Base-by-base conservation (phyloP, 495 filamentous ascomycete genomes). In the Daldinia bambusicola region DNA sequence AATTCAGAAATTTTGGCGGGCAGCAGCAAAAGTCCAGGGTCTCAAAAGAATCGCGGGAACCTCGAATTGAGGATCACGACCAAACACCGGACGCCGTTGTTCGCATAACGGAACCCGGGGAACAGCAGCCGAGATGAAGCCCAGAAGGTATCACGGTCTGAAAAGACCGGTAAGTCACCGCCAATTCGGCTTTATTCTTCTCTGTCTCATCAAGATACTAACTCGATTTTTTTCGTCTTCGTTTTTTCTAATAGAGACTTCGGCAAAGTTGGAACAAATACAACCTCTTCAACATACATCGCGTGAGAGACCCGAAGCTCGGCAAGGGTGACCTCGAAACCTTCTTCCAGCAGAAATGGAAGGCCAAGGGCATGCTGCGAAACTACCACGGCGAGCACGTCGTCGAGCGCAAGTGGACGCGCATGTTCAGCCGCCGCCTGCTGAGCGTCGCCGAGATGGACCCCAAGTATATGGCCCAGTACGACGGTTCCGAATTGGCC, bases 341-440 rank as follows among this genome's bases (percentile, higher is more conserved):
- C 53, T 95, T 92, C 83, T 99, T 96, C 87, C 95, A 99, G 84
- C 95, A 99, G 78, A 98, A 98, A 92, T 99, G 94, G 94, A 74
- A 76, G 0, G 92, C 94, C 65, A 99, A 98, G 79, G 87, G 93
- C 8, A 60, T 87, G 61, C 86, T 92, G 6, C 92, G 95, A 55
- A 88, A 86, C 59, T 99, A 98, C 79, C 95, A 99, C 82, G 94
- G 94, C 73, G 95, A 98, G 79, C 92, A 96, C 68, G 89, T 99
- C 73, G 89, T 88, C 59, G 95, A 98, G 78, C 87, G 88, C 65
- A 88, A 94, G 81, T 99, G 95, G 95, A 83, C 89, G 79, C 91
- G 92, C 77, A 95, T 97, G 89, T 99, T 99, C 83, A 87, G 85
- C 66, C 86, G 88, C 30, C 88, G 88, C 66, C 82, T 95, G 32